Evolutionary conservation across 768 basidiomycete species (phyloP), one percentile per base, ranked within the genome.

Genomic region (Phylloporus arenicola): DNA sequence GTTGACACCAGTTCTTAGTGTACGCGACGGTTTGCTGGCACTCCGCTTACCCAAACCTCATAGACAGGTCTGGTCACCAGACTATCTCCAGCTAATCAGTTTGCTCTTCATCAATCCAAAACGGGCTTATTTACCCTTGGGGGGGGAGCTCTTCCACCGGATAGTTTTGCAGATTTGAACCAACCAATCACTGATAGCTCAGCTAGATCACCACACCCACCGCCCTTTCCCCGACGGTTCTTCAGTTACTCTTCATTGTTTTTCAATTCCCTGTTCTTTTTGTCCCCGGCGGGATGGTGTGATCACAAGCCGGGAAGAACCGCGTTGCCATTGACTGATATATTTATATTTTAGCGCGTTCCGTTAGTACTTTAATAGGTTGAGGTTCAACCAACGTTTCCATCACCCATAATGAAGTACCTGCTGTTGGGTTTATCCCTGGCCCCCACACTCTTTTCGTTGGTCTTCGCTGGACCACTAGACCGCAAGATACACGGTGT

Each of bases 401-500:
- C 17, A 2, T 25, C 33, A 27, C 35, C 43, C 41, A 51, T 51
- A 6, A 67, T 68, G 65, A 62, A 31, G 46, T 52, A 50, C 47
- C 25, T 55, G 2, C 25, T 58, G 3, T 17, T 56, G 4, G 48
- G 37, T 17, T 43, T 59, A 13, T 48, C 47, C 34, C 38, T 68
- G 8, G 55, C 44, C 1, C 52, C 44, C 24, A 35, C 54, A 25
- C 51, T 67, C 42, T 48, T 61, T 34, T 47, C 51, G 3, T 48
- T 19, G 2, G 61, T 52, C 47, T 45, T 58, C n/a, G 63, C 62
- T 4, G 56, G 56, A 20, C 52, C 48, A n/a, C 57, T 64, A 29
- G 22, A 48, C 39, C 2, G 58, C 55, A 83, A 84, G 54, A 81
- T 84, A 14, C 81, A 84, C 59, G 86, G 86, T 42, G 84, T 87